These are phyloP conservation scores for Linnemannia schmuckeri DNA, from an alignment of 192 early-diverging fungal species.

Conservation along the genomic window DNA sequence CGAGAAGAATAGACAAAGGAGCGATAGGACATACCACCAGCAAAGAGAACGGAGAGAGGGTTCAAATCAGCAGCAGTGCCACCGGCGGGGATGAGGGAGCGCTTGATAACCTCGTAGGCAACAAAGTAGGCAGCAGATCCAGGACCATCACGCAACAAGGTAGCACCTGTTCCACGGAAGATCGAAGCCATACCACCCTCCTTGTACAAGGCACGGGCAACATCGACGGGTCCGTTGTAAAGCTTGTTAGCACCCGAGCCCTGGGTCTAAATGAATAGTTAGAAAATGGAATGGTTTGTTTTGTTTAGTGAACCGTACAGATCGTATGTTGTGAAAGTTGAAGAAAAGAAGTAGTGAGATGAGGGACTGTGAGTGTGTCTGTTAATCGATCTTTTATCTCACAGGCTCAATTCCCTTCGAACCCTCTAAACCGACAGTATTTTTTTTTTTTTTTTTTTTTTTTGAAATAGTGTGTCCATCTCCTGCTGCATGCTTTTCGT, in stretches of 20 bases:
- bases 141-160: slow-evolving; percentile 92
- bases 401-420: not conserved
- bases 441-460: no score
- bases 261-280: slow-evolving; percentile 51
- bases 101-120: slow-evolving; percentile 92
- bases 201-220: slow-evolving; percentile 82
- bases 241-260: slow-evolving; percentile 68
- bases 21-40: slow-evolving; percentile 79
- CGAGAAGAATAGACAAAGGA: not conserved
- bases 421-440: not conserved
- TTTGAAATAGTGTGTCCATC: not conserved
- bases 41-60: slow-evolving; percentile 86
- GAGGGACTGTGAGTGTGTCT: not conserved
- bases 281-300: not conserved
- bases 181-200: slow-evolving; percentile 90
- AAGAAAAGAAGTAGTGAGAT: not conserved
- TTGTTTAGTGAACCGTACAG: not conserved
- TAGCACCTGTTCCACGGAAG: slow-evolving; percentile 96
- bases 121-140: slow-evolving; percentile 97
- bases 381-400: slow-evolving; percentile 3
- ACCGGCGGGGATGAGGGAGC: slow-evolving; percentile 71
- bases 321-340: not conserved
- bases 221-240: slow-evolving; percentile 96
- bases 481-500: not conserved
- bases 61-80: slow-evolving; percentile 82